Base-by-base conservation (phyloP, 306 rosid species). In the Astragalus glycyphyllos region DNA sequence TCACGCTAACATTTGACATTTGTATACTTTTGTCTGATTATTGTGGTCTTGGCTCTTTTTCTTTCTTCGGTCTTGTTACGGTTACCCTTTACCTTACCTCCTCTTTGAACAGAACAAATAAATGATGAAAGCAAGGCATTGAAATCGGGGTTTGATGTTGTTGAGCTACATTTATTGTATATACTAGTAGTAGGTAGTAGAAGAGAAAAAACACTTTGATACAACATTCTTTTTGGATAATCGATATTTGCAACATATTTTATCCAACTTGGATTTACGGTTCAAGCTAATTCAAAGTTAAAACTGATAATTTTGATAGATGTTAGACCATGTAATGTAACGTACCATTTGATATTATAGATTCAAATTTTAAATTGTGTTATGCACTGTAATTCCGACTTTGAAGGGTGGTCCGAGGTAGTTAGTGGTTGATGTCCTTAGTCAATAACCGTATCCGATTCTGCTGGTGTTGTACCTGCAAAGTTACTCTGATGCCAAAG, bases 81-180 rank as follows among this genome's bases (percentile, higher is more conserved):
- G 51, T 45, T 70, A 3, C 64, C 55, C 23, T 55, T 31, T 32
- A 1, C 14, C 8, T 32, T 31, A 20, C 31, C 31, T 56, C 62
- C 17, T 13, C 34, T 59, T 77, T 58, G 68, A 63, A 49, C 53
- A 40, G 5, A 29, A 26, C 15, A 63, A n/a, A 65, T 44, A 12
- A 74, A 65, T 65, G 11, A 17, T 60, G 14, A 10, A 4, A 13
- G 54, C 8, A 8, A 11, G 9, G 32, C 58, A 59, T 79, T 49
- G 34, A 66, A 38, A 57, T 29, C 8, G 20, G 32, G 44, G 11
- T 35, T 42, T 72, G 37, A 46, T 9, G 64, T 65, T 42, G 74
- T 65, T 72, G 58, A 72, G 50, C 64, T 55, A 17, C 53, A 79
- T 60, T 72, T 60, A 69, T 29, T 55, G 20, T 40, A 31, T 0